Base-by-base conservation (phyloP, 306 rosid species). In the Rosa persica region DNA sequence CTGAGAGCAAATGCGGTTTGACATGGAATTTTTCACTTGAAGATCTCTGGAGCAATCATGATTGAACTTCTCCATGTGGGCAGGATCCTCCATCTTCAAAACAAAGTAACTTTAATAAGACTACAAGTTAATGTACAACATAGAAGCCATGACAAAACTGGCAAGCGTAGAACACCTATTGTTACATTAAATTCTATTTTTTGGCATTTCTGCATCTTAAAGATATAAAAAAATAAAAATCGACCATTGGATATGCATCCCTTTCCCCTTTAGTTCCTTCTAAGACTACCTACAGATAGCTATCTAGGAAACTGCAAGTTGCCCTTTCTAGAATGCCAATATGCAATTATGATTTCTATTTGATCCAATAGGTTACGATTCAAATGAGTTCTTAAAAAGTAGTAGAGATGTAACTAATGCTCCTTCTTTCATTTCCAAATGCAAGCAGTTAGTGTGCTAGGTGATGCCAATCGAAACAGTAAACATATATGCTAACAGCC, bases 21-120 rank as follows among this genome's bases (percentile, higher is more conserved):
- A 83, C 60, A 77, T 82, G 74, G 87, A 76, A 62, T 55, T 40
- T 62, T 81, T 86, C 70, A 86, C 89, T 76, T 82, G 87, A 83
- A 94, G 98, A 83, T 89, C 97, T 79, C 76, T 80, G 75, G 91
- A 90, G 87, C 86, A 89, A 82, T 92, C 85, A 69, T 94, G 97
- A 80, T 90, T 92, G 87, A 92, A 92, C 89, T 74, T 89, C 84
- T 88, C 89, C 74, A 87, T 25, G 84, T 94, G 98, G 65, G 80
- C 47, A 70, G 89, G 91, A 79, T 94, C 97, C 79, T 90, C 97
- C 93, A 88, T 92, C 98, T 94, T 82, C 87, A 84, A 68, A 84
- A 47, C 66, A 66, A 38, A 43, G 47, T 27, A 12, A 78, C 78
- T 78, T 49, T 6, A 73, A 66, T 68, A 25, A 52, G 19, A 70